Conservation (phyloP, 129 eudicot species). For the Ambrosia artemisiifolia region DNA sequence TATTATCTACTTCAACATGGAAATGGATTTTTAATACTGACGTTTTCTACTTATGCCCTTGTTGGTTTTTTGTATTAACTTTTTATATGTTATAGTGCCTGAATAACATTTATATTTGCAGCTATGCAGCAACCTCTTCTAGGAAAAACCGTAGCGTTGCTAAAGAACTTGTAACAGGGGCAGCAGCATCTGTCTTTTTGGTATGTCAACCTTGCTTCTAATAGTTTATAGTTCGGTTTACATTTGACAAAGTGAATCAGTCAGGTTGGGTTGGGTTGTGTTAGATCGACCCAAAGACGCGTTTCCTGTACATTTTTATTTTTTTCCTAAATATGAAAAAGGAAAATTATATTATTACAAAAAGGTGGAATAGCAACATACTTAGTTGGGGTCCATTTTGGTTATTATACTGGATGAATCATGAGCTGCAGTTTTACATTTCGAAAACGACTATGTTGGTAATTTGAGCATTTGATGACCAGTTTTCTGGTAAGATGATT, state of each 20-base stretch:
- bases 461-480: not conserved
- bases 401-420: too few relatives aligned
- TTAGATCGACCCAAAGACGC: not conserved
- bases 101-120: conserved; percentile 27
- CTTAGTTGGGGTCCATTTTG: too few relatives aligned
- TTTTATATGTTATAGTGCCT: not conserved
- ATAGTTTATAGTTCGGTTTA: not conserved
- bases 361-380: not conserved
- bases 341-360: not conserved
- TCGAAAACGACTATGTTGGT: not conserved
- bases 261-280: not conserved
- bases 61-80: not conserved
- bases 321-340: not conserved
- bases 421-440: not conserved
- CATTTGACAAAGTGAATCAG: not conserved
- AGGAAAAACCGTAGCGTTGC: conserved; percentile 80
- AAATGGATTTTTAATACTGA: not conserved
- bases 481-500: too few relatives aligned
- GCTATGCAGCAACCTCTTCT: conserved; percentile 95
- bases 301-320: not conserved
- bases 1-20: not conserved
- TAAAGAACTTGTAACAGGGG: conserved; percentile 86
- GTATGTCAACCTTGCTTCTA: conserved; percentile 36
- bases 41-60: not conserved
- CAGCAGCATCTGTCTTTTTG: conserved; percentile 90